Conservation (phyloP, 2,329 filamentous ascomycete species). For the Biscogniauxia mediterranea region DNA sequence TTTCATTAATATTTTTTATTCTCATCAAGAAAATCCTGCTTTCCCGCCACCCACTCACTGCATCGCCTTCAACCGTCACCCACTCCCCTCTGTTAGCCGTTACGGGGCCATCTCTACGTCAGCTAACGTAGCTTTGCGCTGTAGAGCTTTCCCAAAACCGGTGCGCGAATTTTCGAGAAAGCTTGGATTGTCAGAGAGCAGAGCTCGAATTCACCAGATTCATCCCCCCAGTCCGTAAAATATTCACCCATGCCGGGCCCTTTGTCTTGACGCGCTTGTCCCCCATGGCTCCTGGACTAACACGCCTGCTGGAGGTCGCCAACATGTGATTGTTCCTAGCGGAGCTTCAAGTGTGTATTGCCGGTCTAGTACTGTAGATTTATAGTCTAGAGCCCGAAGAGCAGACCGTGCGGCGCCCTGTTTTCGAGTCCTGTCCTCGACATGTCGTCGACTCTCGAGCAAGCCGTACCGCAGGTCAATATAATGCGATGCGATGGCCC, state of each 20-base stretch:
- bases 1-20: too few relatives aligned
- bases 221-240: constrained; percentile 1
- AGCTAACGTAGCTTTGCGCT: neutral
- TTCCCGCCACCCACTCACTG: neutral
- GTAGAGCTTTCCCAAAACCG: constrained; percentile 16
- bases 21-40: too few relatives aligned
- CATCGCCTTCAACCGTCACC: neutral
- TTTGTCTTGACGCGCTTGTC: neutral
- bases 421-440: constrained; percentile 13
- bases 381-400: constrained; percentile 12
- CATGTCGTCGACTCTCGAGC: constrained; percentile 3
- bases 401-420: constrained; percentile 29
- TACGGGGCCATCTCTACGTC: too few relatives aligned
- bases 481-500: too few relatives aligned
- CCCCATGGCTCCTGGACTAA: neutral
- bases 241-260: neutral
- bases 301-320: neutral
- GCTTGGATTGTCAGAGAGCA: neutral
- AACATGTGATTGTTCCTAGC: constrained; percentile 12
- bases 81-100: too few relatives aligned
- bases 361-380: constrained; percentile 21
- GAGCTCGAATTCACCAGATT: constrained; percentile 3
- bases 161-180: constrained; percentile 23
- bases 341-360: constrained; percentile 17
- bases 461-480: neutral